Base-by-base conservation (phyloP, 2,329 filamentous ascomycete species). In the Amylocarpus encephaloides region DNA sequence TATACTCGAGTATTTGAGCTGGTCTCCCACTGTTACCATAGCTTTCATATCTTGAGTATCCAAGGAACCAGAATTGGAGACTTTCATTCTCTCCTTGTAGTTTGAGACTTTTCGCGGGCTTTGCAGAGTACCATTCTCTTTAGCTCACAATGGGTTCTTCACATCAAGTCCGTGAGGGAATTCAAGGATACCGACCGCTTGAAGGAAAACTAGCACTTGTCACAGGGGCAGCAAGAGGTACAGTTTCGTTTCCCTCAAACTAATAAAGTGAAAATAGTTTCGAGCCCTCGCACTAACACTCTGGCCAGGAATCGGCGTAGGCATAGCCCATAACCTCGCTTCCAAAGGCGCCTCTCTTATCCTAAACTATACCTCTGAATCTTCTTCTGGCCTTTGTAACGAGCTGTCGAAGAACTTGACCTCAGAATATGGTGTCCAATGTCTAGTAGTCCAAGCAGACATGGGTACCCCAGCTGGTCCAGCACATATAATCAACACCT, bases 211-310 rank as follows among this genome's bases (percentile, higher is more conserved):
- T 91, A 46, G 88, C 80, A 47, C 83, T 94, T 58, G 75, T 93
- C 42, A 93, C 88, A 1, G 88, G 88, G 50, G 85, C 82, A 52
- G 89, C 87, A 51, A 73, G 88, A 73, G 86, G 87, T 88, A 73
- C 54, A 19, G 15, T 13, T 19, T 5, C 2, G 10, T 11, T 35
- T n/a, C n/a, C 32, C 13, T 22, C 18, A 12, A 22, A 12, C 4
- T 18, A 12, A 22, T n/a, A 22, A 6, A 7, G 12, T 6, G 5
- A 9, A 15, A 11, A 34, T 15, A 22, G 18, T 22, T 12, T n/a
- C 34, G 11, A 5, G 34, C 12, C 12, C 15, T 35, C 30, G 26
- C 33, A 36, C 43, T 19, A 18, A 36, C 16, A 13, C 10, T 36
- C 22, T 40, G 38, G 6, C 12, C 56, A 89, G 88, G 88, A 58